Conservation (phyloP, 2,329 filamentous ascomycete genomes). For the Hymenoscyphus albidus region DNA sequence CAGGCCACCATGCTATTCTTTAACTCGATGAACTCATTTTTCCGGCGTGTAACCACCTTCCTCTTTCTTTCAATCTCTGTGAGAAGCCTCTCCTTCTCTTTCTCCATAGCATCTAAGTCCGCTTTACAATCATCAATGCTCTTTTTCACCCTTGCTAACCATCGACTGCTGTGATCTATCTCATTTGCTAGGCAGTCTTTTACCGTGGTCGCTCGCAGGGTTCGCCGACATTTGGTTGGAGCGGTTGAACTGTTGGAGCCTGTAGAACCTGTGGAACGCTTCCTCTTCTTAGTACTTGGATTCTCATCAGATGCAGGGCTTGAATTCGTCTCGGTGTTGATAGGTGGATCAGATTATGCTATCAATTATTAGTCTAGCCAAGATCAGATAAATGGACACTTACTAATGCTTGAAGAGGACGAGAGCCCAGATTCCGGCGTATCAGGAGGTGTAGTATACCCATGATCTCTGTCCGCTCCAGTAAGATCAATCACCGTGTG, state of each 20-base stretch:
- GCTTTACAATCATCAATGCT: neutral
- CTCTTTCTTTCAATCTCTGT: neutral
- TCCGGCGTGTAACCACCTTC: neutral
- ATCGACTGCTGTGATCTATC: neutral
- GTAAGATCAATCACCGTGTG: neutral
- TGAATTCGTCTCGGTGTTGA: neutral
- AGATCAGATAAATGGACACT: constrained; percentile 3
- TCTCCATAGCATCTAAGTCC: neutral
- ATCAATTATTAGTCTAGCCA: neutral
- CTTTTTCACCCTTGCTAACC: neutral
- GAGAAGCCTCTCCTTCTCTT: neutral
- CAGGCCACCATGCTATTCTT: neutral
- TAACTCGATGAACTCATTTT: neutral
- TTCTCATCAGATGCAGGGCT: neutral
- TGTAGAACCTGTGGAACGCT: neutral
- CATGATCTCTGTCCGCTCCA: neutral
- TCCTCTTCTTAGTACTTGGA: neutral
- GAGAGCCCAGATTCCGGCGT: neutral
- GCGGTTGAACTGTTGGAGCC: neutral
- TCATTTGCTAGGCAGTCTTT: neutral
- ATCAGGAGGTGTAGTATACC: neutral
- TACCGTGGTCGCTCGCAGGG: neutral
- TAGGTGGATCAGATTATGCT: neutral
- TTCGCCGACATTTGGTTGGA: neutral
- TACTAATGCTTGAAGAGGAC: neutral